phyloP scores from a whole-genome alignment of 1,139 yeast species.

The Pneumocystis wakefieldiae region DNA sequence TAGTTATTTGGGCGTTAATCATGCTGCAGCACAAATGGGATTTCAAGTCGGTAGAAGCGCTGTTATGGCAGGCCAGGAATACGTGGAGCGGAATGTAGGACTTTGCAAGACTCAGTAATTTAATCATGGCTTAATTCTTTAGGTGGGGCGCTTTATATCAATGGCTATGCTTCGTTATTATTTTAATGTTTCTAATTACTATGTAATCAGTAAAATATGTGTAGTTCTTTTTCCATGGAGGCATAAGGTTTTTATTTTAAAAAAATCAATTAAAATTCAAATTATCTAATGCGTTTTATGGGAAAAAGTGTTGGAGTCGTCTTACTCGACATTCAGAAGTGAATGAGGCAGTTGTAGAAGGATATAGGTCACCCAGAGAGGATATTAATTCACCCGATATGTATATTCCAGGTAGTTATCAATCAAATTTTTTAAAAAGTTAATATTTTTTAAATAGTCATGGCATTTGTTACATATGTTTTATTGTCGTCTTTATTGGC shows the following conservation, averaged over 20 bases:
- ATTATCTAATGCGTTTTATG: no score
- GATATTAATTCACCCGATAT: conserved; percentile 93
- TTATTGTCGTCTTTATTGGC: conserved; percentile 71
- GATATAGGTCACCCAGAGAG: conserved; percentile 56
- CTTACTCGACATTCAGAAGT: conserved; percentile 28
- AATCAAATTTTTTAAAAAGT: not conserved
- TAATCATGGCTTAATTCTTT: not conserved
- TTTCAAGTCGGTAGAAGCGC: conserved; percentile 82
- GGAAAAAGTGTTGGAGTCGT: conserved; percentile 3
- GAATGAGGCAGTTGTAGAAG: conserved; percentile 29
- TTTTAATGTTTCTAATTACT: conserved; percentile 81
- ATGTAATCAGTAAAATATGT: conserved; percentile 59
- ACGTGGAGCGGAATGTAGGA: conserved; percentile 49
- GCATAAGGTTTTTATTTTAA: conserved; percentile 40
- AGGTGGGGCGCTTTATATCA: conserved; percentile 22
- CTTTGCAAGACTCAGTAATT: not conserved
- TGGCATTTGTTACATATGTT: conserved; percentile 84
- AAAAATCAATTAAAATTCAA: conserved; percentile 25
- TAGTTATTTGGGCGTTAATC: conserved; percentile 16
- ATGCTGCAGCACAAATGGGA: conserved; percentile 75
- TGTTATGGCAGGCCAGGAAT: conserved; percentile 51
- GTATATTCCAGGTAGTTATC: conserved; percentile 51
- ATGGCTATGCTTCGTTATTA: conserved; percentile 50
- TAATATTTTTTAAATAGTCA: conserved; percentile 25
- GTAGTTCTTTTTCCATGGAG: conserved; percentile 76